Evolutionary conservation across 495 filamentous ascomycete species (phyloP).

Genomic region (Xylaria venustula): DNA sequence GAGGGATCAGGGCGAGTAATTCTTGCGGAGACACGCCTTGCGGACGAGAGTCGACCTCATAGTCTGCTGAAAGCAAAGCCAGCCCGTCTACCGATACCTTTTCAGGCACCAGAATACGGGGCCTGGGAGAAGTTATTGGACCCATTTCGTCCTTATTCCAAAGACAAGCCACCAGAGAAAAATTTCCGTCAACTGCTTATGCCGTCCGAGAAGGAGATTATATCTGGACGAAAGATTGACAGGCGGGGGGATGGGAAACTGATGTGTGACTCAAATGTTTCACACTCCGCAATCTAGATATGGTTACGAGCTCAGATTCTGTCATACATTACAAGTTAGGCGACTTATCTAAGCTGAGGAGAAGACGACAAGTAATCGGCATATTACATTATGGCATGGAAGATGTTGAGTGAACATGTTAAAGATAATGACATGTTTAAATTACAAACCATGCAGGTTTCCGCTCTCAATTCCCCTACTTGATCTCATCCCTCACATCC

Average conservation of each 20-base stretch:
- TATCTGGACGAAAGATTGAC: too few relatives aligned
- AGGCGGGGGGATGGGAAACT: too few relatives aligned
- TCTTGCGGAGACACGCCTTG: conserved; percentile 55
- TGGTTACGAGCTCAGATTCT: too few relatives aligned
- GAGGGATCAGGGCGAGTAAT: conserved; percentile 56
- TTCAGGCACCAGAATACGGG: conserved; percentile 67
- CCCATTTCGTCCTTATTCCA: not conserved
- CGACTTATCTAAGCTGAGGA: too few relatives aligned
- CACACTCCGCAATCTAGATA: too few relatives aligned
- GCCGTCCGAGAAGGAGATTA: too few relatives aligned
- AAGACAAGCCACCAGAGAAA: not conserved
- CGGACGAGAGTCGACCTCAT: conserved; percentile 57
- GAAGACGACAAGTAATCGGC: too few relatives aligned
- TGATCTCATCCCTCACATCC: not conserved
- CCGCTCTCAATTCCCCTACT: not conserved
- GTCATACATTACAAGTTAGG: too few relatives aligned
- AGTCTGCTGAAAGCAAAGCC: conserved; percentile 52
- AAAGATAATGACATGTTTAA: not conserved
- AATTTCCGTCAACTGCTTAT: too few relatives aligned
- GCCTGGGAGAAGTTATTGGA: conserved; percentile 12
- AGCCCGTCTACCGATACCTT: conserved; percentile 73
- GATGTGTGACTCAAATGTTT: too few relatives aligned
- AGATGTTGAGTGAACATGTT: too few relatives aligned
- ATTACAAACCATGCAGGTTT: not conserved
- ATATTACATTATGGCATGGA: too few relatives aligned